A percentile compares a stretch with the other conserved stretches of the same genome.
phyloP scores from a whole-genome alignment of 2,329 filamentous ascomycete species.

The Diaporthe eres region DNA sequence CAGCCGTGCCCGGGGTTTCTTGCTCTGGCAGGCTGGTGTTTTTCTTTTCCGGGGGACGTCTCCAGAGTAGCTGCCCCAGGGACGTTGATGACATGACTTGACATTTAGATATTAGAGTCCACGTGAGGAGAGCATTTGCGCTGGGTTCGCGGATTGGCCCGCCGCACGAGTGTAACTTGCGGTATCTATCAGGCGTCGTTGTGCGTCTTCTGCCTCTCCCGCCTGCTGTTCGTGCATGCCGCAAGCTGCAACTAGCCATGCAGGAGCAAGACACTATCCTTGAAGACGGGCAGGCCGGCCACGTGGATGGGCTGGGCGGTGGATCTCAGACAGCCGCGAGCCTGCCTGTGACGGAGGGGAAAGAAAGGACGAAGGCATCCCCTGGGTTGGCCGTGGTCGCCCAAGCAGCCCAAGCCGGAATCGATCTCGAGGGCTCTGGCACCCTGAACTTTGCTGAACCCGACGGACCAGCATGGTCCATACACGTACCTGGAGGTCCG shows the following conservation, averaged over 20 bases:
- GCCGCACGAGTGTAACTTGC: not conserved
- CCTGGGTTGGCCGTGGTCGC: not conserved
- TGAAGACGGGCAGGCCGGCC: constrained; percentile 30
- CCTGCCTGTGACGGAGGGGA: constrained; percentile 16
- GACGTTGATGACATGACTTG: not conserved
- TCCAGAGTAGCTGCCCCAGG: not conserved
- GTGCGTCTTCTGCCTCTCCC: constrained; percentile 8
- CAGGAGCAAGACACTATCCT: constrained; percentile 33
- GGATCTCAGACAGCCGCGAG: constrained; percentile 28
- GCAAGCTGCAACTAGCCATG: constrained; percentile 33
- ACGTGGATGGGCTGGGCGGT: constrained; percentile 26
- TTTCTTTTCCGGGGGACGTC: not conserved
- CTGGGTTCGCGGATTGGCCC: constrained; percentile 22
- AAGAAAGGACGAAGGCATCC: constrained; percentile 2
- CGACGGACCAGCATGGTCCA: constrained; percentile 3
- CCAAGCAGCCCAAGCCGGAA: not conserved
- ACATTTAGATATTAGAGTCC: not conserved
- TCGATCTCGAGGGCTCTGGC: constrained; percentile 26
- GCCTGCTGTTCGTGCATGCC: constrained; percentile 3
- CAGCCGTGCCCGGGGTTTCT: constrained; percentile 8
- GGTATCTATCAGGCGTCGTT: not conserved
- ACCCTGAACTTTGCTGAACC: constrained; percentile 22
- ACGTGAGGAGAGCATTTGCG: constrained; percentile 9
- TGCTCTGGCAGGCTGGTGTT: not conserved
- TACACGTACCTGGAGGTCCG: constrained; percentile 16